Conservation (phyloP, 768 basidiomycete genomes). For the Kwoniella dendrophila region DNA sequence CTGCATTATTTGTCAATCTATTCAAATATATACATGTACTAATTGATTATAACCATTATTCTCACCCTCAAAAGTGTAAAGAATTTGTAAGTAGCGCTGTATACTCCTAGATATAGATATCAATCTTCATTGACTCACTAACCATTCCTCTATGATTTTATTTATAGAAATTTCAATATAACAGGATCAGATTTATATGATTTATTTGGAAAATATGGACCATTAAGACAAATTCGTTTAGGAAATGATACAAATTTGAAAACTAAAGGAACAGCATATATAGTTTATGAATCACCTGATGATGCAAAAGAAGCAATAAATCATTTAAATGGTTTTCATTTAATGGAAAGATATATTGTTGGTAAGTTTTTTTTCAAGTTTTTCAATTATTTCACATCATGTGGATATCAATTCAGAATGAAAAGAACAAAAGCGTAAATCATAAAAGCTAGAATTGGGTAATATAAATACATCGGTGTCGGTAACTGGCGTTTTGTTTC, state of each 20-base stretch:
- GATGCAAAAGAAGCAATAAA: constrained; percentile 96
- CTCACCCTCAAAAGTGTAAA: constrained; percentile 47
- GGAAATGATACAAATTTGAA: constrained; percentile 78
- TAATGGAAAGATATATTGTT: constrained; percentile 97
- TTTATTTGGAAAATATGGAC: constrained; percentile 95
- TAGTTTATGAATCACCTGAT: constrained; percentile 60
- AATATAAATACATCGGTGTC: no score
- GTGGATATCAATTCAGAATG: no score
- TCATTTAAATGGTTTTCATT: constrained; percentile 95
- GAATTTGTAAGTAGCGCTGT: constrained; percentile 45
- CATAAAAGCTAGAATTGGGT: background rate
- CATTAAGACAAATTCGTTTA: constrained; percentile 90
- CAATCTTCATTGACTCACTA: background rate
- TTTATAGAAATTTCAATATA: constrained; percentile 52
- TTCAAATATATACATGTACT: background rate
- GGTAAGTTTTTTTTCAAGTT: constrained; percentile 52
- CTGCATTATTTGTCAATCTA: background rate
- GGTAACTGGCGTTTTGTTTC: no score
- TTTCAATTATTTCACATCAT: no score
- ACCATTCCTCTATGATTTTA: background rate
- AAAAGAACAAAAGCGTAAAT: no score
- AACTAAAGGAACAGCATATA: constrained; percentile 93
- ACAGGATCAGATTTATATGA: constrained; percentile 90
- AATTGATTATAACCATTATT: no score
- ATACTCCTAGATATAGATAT: background rate